A percentile compares a stretch with the other conserved stretches of the same genome.
Conservation (phyloP, 2,329 filamentous ascomycete genomes). For the Neurospora sp. region DNA sequence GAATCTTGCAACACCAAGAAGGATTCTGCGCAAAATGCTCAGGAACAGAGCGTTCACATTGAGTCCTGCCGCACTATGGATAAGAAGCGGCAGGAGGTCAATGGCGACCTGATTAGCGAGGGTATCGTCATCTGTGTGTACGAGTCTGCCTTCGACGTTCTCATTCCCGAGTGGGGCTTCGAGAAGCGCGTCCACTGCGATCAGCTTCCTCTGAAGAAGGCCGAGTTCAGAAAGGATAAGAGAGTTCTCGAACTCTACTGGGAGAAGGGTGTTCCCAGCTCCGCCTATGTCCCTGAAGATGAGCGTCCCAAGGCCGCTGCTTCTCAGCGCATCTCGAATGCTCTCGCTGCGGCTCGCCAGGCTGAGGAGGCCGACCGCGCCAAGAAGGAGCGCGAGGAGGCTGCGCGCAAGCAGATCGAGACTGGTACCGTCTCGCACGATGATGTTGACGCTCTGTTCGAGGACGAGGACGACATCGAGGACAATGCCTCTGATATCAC, state of each 20-base stretch:
- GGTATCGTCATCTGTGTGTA: conserved; percentile 96
- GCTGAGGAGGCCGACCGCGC: conserved; percentile 74
- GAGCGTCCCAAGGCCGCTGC: conserved; percentile 80
- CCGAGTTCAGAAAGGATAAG: conserved; percentile 97
- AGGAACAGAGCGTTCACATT: conserved; percentile 98
- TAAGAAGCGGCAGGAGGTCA: conserved; percentile 74
- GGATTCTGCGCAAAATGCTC: conserved; percentile 91
- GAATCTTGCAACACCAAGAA: conserved; percentile 99
- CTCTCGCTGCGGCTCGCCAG: conserved; percentile 66
- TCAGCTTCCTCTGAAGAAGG: conserved; percentile 94
- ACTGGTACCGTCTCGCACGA: conserved; percentile 90
- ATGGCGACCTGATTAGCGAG: conserved; percentile 87
- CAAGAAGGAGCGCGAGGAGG: conserved; percentile 82
- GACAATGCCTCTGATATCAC: conserved; percentile 80
- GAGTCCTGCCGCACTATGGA: conserved; percentile 96
- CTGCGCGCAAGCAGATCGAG: conserved; percentile 85
- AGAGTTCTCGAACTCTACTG: conserved; percentile 93
- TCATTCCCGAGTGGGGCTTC: conserved; percentile 97
- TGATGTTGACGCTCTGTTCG: conserved; percentile 90
- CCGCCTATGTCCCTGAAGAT: conserved; percentile 91
- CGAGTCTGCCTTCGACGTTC: conserved; percentile 94
- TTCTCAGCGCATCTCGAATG: conserved; percentile 64
- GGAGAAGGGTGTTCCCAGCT: conserved; percentile 98
- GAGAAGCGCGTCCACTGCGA: conserved; percentile 99
- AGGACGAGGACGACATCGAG: conserved; percentile 58